Evolutionary conservation across 495 filamentous ascomycete species (phyloP), one percentile per base, ranked within the genome.

Genomic region (Talaromyces liani): DNA sequence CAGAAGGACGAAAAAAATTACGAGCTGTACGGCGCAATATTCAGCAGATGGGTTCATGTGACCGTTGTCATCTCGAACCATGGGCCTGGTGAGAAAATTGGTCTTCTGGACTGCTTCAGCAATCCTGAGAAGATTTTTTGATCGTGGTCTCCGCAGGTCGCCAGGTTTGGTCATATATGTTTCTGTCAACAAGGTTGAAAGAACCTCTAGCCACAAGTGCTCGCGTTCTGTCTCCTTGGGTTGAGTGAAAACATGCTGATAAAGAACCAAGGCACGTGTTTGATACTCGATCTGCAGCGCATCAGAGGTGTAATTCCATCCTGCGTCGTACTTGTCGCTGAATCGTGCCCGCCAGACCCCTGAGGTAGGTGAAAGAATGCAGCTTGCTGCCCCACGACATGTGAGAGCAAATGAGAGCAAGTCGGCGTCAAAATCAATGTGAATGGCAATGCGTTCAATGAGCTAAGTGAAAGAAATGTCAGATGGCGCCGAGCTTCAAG

Each of bases 401-500:
- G 71, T 63, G 4, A 65, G 60, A 7, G 71, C 65, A 20, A 80
- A 72, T 18, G 65, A 66, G 6, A 66, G 55, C 1, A 79, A 24
- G 27, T 82, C 77, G 4, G 29, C 33, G 53, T 81, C 74, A 0
- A 34, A 63, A 18, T 70, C 66, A 4, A 82, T 68, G 24, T 70
- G 59, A 16, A 54, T 69, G 20, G 78, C 75, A 9, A 82, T 75
- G 10, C 71, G 22, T 58, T 82, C 77, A 36, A 77, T 70, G 34
- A 80, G 63, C 79, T 81, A 55, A 47, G 14, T 12, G 20, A 29
- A 27, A 14, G 4, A 56, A 56, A 5, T 29, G 22, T 56, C 53
- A 56, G 53, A 54, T 54, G 18, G 36, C 18, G 14, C 7, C 4
- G 12, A 29, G 25, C 6, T 56, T 56, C 53, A 56, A 29, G 27